Evolutionary conservation across 2,329 filamentous ascomycete species (phyloP).

Genomic region (Diaporthe citri): DNA sequence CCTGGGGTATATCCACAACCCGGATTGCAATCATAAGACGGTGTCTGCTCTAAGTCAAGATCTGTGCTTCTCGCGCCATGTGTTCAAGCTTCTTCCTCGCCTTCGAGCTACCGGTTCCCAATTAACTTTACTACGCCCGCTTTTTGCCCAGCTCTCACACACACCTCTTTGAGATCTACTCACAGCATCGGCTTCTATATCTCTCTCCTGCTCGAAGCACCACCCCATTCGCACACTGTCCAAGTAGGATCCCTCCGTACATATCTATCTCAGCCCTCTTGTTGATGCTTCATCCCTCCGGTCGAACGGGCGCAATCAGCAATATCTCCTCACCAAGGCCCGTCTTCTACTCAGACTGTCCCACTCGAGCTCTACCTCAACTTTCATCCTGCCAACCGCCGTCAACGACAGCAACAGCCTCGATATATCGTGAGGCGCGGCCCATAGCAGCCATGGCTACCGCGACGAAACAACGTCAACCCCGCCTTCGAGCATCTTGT

Average conservation of each 20-base stretch:
- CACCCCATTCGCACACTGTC: not conserved
- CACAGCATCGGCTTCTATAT: not conserved
- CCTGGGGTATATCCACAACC: conserved; percentile 24
- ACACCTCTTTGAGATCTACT: not conserved
- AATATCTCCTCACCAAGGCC: not conserved
- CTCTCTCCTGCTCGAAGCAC: not conserved
- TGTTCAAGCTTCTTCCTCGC: conserved; percentile 19
- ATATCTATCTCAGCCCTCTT: not conserved
- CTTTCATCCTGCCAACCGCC: not conserved
- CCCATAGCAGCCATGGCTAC: conserved; percentile 41
- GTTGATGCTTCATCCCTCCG: not conserved
- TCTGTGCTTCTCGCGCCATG: conserved; percentile 19
- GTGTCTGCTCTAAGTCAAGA: conserved; percentile 2
- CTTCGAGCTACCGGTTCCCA: conserved; percentile 13
- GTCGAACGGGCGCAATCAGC: not conserved
- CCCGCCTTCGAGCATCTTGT: conserved; percentile 62
- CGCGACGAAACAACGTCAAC: conserved; percentile 52
- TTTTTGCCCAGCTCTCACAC: not conserved
- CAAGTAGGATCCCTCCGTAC: not conserved
- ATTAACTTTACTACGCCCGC: not conserved
- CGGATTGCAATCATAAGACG: conserved; percentile 15
- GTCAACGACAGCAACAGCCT: conserved; percentile 12
- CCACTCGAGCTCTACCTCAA: not conserved
- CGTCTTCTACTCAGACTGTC: not conserved
- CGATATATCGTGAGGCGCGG: not conserved